Evolutionary conservation across 257 asterid species (phyloP).

Genomic region (Solanum infundibuliforme): DNA sequence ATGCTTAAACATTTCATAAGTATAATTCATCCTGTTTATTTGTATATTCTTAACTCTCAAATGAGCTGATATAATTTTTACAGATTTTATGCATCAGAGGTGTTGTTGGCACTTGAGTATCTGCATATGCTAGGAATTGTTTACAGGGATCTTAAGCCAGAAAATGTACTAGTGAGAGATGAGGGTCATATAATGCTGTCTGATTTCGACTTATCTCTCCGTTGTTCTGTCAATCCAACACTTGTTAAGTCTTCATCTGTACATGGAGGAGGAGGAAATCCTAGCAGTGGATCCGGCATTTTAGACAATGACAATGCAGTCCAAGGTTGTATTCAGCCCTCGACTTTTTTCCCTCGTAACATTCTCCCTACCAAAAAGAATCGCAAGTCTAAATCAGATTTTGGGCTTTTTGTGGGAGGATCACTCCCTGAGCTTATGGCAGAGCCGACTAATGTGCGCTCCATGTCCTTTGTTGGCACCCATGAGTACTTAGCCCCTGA

Average conservation of each 20-base stretch:
- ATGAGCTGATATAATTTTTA: background rate
- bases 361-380: conserved; percentile 28
- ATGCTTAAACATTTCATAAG: background rate
- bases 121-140: conserved; percentile 93
- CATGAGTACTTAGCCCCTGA: conserved; percentile 40
- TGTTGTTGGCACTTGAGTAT: conserved; percentile 73
- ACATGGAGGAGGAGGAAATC: conserved; percentile 27
- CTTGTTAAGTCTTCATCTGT: conserved; percentile 73
- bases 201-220: conserved; percentile 84
- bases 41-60: background rate
- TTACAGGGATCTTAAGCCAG: conserved; percentile 86
- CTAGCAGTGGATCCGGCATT: conserved; percentile 10
- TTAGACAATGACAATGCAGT: conserved; percentile 19
- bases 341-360: conserved; percentile 19
- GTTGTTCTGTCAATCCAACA: conserved; percentile 83
- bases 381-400: conserved; percentile 34
- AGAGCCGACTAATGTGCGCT: conserved; percentile 32
- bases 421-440: conserved; percentile 37
- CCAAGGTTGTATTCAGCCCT: conserved; percentile 26
- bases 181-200: conserved; percentile 95
- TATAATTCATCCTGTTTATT: background rate
- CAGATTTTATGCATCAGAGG: conserved; percentile 86
- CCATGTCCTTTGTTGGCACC: conserved; percentile 38
- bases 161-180: conserved; percentile 77
- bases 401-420: conserved; percentile 27